Conservation (phyloP, 768 basidiomycete species). For the Macrolepiota fuliginosa region DNA sequence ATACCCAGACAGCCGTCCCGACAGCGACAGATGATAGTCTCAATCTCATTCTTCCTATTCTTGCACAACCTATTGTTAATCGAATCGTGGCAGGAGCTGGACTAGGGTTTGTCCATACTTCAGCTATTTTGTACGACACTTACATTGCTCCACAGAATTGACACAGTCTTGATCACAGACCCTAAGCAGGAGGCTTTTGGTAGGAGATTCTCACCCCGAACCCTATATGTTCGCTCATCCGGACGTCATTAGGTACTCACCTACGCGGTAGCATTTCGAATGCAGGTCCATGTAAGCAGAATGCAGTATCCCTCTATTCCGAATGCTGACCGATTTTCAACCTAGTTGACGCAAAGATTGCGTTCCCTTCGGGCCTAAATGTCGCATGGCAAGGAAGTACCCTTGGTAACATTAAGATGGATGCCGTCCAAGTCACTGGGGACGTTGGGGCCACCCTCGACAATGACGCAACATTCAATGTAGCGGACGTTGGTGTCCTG, state of each 20-base stretch:
- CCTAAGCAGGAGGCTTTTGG: slow-evolving; percentile 58
- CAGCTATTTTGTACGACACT: background rate
- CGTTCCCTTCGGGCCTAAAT: slow-evolving; percentile 59
- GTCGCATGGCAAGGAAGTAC: slow-evolving; percentile 58
- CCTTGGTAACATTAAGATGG: slow-evolving; percentile 61
- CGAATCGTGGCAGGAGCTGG: slow-evolving; percentile 58
- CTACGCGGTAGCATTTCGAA: slow-evolving; percentile 65
- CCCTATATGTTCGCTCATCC: background rate
- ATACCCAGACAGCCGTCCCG: slow-evolving; percentile 53
- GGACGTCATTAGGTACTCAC: slow-evolving; percentile 34
- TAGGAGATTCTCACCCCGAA: slow-evolving; percentile 22
- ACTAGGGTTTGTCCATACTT: slow-evolving; percentile 35
- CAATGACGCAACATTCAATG: slow-evolving; percentile 51
- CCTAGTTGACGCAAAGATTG: slow-evolving; percentile 64
- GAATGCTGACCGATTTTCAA: slow-evolving; percentile 4
- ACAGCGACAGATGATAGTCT: slow-evolving; percentile 61
- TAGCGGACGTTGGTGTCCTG: slow-evolving; percentile 54
- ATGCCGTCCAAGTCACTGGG: slow-evolving; percentile 53
- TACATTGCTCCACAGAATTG: slow-evolving; percentile 36
- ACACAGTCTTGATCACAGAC: slow-evolving; percentile 59
- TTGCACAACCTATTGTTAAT: slow-evolving; percentile 76
- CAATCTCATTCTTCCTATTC: slow-evolving; percentile 61
- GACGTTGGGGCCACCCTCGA: slow-evolving; percentile 63
- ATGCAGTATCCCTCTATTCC: background rate
- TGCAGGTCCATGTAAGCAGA: slow-evolving; percentile 65